A percentile compares a stretch with the other conserved stretches of the same genome.
Conservation (phyloP, 768 basidiomycete species). For the Butyriboletus loyo region DNA sequence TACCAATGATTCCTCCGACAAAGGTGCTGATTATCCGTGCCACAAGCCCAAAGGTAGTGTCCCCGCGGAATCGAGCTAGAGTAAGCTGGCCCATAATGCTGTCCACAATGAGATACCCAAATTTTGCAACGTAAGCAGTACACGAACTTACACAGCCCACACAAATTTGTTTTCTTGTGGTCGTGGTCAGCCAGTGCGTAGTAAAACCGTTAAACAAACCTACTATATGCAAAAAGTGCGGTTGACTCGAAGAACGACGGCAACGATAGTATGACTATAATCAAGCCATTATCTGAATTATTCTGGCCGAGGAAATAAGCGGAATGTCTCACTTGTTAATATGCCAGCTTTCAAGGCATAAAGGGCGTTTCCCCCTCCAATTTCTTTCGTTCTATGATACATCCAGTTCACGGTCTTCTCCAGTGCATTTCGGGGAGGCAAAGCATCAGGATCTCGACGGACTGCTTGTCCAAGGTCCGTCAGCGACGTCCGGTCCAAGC, state of each 20-base stretch:
- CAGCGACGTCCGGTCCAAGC: constrained; percentile 40
- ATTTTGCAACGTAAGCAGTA: not conserved
- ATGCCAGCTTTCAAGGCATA: constrained; percentile 72
- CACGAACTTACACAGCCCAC: constrained; percentile 62
- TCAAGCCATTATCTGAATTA: not conserved
- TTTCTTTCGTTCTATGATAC: constrained; percentile 37
- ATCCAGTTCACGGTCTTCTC: constrained; percentile 49
- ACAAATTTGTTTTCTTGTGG: constrained; percentile 57
- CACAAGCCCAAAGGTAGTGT: constrained; percentile 65
- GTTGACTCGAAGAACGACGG: constrained; percentile 56
- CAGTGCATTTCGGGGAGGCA: constrained; percentile 61
- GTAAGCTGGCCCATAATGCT: constrained; percentile 79
- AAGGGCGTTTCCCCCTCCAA: constrained; percentile 58
- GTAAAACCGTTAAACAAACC: constrained; percentile 19
- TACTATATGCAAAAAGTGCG: constrained; percentile 58
- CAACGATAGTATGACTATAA: constrained; percentile 52
- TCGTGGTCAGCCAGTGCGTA: constrained; percentile 3
- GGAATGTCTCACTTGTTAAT: constrained; percentile 46
- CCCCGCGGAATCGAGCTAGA: constrained; percentile 67
- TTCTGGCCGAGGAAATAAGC: not conserved
- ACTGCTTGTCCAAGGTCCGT: constrained; percentile 56
- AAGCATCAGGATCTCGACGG: constrained; percentile 68
- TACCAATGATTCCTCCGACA: constrained; percentile 58
- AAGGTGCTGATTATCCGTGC: constrained; percentile 64
- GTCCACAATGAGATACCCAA: not conserved